Evolutionary conservation across 2,329 filamentous ascomycete genomes (phyloP).

Genomic region (Penicillium sp.): DNA sequence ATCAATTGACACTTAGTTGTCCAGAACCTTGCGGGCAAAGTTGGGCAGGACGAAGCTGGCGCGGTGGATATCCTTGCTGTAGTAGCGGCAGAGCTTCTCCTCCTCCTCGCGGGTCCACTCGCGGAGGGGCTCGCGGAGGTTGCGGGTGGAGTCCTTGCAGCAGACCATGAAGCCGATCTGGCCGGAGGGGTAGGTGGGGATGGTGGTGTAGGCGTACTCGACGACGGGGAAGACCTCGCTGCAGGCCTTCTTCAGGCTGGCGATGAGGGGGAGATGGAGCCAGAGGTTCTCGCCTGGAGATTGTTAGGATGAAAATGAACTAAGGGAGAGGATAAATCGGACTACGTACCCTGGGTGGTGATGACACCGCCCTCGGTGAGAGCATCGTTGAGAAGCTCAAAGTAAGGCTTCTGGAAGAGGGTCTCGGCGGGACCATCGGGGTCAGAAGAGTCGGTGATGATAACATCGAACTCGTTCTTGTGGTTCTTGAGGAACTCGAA

Average conservation of each 20-base stretch:
- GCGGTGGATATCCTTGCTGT: slow-evolving; percentile 96
- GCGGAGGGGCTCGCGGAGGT: slow-evolving; percentile 85
- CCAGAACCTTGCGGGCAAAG: slow-evolving; percentile 80
- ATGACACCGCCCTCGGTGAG: slow-evolving; percentile 96
- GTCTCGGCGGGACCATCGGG: slow-evolving; percentile 95
- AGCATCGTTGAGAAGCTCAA: slow-evolving; percentile 87
- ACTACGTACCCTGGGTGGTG: slow-evolving; percentile 99
- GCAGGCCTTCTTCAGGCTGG: slow-evolving; percentile 95
- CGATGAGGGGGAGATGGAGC: slow-evolving; percentile 94
- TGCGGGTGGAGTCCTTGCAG: slow-evolving; percentile 85
- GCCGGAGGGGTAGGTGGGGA: slow-evolving; percentile 97
- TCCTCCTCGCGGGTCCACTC: slow-evolving; percentile 86
- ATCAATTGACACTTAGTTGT: slow-evolving; percentile 23
- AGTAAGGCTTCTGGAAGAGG: slow-evolving; percentile 99
- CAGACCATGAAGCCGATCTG: slow-evolving; percentile 99
- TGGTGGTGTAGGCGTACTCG: slow-evolving; percentile 98
- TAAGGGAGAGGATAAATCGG: slow-evolving; percentile 53
- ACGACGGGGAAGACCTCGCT: slow-evolving; percentile 95
- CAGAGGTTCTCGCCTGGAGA: slow-evolving; percentile 93
- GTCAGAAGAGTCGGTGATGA: slow-evolving; percentile 98
- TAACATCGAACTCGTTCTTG: slow-evolving; percentile 98
- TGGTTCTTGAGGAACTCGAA: slow-evolving; percentile 98
- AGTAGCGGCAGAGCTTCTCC: slow-evolving; percentile 92
- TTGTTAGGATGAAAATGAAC: slow-evolving; percentile 3
- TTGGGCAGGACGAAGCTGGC: slow-evolving; percentile 91